phyloP scores from a whole-genome alignment of 371 early-diverging fungal genomes.

The Mortierella sp. region DNA sequence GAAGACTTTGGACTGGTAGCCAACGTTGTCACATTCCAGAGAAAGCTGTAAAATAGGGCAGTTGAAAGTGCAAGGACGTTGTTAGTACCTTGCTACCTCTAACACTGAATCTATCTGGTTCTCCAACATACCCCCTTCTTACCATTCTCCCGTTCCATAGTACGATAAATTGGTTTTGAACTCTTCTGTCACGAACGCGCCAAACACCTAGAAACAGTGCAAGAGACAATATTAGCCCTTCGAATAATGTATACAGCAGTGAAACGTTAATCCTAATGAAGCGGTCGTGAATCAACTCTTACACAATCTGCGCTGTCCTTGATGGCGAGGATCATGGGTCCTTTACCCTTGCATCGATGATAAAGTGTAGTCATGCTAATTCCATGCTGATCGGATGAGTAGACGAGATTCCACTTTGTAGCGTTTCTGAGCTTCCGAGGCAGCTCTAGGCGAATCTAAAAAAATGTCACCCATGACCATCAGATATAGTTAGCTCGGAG shows the following conservation, averaged over 20 bases:
- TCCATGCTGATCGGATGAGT: constrained; percentile 94
- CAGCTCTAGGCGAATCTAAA: constrained; percentile 58
- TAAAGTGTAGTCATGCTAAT: constrained; percentile 88
- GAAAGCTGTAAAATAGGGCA: constrained; percentile 66
- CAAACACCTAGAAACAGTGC: constrained; percentile 79
- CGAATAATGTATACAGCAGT: not conserved
- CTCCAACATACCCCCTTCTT: constrained; percentile 28
- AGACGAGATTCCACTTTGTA: constrained; percentile 81
- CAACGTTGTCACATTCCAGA: constrained; percentile 76
- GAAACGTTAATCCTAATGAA: not conserved
- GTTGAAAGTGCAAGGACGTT: not conserved
- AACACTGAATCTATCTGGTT: not conserved
- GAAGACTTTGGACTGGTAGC: constrained; percentile 40
- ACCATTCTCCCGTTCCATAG: constrained; percentile 95
- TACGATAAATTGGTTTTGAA: constrained; percentile 76
- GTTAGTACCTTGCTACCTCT: not conserved
- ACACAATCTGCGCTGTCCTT: constrained; percentile 78
- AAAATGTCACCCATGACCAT: not conserved
- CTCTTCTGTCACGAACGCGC: constrained; percentile 85
- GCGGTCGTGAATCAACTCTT: constrained; percentile 25
- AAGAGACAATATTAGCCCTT: not conserved
- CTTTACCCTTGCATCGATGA: constrained; percentile 68
- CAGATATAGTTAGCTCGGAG: constrained; percentile 3
- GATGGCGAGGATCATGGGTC: constrained; percentile 79
- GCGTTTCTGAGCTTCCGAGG: constrained; percentile 77